Evolutionary conservation across 139 green algal species (phyloP).

Genomic region (Gonium pectorale): DNA sequence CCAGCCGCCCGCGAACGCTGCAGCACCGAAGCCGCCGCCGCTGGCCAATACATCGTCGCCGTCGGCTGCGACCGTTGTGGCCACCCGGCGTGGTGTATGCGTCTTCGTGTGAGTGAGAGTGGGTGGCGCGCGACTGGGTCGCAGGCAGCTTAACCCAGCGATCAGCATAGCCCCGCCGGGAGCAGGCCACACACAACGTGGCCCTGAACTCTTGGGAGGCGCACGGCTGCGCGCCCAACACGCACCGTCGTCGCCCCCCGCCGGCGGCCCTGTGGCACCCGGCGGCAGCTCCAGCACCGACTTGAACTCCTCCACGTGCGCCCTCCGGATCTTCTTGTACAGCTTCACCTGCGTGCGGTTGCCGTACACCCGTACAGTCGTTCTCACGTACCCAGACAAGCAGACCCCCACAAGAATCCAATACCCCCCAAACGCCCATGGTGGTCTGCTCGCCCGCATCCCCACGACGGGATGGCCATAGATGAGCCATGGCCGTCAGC

Average conservation of each 20-base stretch:
- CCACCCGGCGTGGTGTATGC: not conserved
- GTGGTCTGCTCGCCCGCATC: no score
- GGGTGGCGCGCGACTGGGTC: no score
- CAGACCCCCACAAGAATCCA: no score
- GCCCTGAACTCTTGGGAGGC: no score
- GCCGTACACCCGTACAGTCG: not conserved
- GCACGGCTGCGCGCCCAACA: not conserved
- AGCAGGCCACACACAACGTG: no score
- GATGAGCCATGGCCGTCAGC: not conserved
- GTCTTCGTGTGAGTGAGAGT: no score
- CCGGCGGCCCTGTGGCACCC: no score
- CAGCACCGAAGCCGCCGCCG: not conserved
- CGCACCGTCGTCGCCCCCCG: not conserved
- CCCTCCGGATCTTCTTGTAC: constrained; percentile 36
- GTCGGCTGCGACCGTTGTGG: not conserved
- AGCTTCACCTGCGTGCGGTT: constrained; percentile 7
- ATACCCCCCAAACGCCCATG: no score
- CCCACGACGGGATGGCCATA: no score
- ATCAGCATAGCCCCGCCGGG: no score
- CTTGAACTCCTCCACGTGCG: not conserved
- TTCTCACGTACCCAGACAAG: no score
- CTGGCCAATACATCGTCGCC: not conserved
- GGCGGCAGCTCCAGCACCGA: not conserved
- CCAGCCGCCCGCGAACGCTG: not conserved
- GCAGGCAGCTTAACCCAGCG: no score